These are phyloP conservation scores for Aspergillus sp. DNA, from an alignment of 2,329 filamentous ascomycete species.

Conservation along the genomic window DNA sequence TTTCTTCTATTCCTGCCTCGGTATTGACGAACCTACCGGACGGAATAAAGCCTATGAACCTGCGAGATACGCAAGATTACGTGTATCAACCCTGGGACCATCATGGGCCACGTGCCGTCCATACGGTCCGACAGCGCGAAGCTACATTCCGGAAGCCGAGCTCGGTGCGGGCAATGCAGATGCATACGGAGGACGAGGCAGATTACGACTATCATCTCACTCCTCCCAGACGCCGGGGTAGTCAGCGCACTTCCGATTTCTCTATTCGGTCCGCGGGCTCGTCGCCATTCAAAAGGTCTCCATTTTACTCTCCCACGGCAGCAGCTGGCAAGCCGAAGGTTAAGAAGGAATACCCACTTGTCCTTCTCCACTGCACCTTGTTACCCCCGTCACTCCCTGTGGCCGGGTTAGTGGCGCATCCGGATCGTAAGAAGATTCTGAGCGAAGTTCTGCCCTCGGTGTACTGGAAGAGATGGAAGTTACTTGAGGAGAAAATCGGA, in stretches of 20 bases:
- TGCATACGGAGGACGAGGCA: slow-evolving; percentile 44
- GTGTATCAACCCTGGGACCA: slow-evolving; percentile 19
- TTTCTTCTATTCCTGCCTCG: slow-evolving; percentile 43
- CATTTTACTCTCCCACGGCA: slow-evolving; percentile 34
- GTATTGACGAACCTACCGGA: slow-evolving; percentile 34
- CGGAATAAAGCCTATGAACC: slow-evolving; percentile 21
- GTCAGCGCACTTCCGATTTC: slow-evolving; percentile 28
- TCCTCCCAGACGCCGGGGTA: slow-evolving; percentile 31
- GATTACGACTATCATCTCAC: slow-evolving; percentile 40
- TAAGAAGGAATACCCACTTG: slow-evolving; percentile 55
- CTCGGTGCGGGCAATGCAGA: slow-evolving; percentile 46
- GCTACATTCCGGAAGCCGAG: slow-evolving; percentile 46
- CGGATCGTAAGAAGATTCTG: slow-evolving; percentile 43
- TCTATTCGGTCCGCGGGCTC: slow-evolving; percentile 34
- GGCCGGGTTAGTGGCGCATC: slow-evolving; percentile 33
- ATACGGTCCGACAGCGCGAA: slow-evolving; percentile 34
- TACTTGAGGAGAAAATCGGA: slow-evolving; percentile 54
- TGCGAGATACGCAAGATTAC: slow-evolving; percentile 19
- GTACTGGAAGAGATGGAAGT: slow-evolving; percentile 48
- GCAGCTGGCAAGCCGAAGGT: slow-evolving; percentile 32
- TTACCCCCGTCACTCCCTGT: slow-evolving; percentile 55
- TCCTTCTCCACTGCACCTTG: slow-evolving; percentile 61
- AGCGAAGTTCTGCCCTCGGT: slow-evolving; percentile 50
- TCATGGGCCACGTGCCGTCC: slow-evolving; percentile 18
- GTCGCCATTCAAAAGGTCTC: slow-evolving; percentile 33